Evolutionary conservation across 306 rosid genomes (phyloP).

Genomic region (Sicyos baderoa): DNA sequence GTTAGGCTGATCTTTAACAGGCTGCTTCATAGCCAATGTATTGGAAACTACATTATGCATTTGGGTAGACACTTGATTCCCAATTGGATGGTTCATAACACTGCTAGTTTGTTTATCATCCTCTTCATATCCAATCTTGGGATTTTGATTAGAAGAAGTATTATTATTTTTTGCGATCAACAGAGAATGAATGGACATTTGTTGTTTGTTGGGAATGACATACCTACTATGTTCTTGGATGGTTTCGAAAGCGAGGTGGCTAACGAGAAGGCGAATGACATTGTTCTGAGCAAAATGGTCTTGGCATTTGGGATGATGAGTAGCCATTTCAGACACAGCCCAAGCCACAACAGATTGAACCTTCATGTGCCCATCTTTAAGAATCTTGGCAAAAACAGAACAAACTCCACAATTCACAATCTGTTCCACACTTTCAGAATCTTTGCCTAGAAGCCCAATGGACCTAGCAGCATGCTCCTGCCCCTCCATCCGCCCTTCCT

Average conservation of each 20-base stretch:
- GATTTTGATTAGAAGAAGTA: background rate
- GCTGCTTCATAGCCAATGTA: slow-evolving; percentile 14
- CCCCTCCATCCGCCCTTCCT: slow-evolving; percentile 53
- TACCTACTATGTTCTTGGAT: slow-evolving; percentile 74
- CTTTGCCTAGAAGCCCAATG: slow-evolving; percentile 58
- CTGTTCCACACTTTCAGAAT: slow-evolving; percentile 59
- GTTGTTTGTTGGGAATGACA: slow-evolving; percentile 34
- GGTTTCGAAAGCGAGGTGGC: slow-evolving; percentile 71
- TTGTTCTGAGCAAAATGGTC: slow-evolving; percentile 68
- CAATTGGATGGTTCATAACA: slow-evolving; percentile 26
- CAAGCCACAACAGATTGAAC: slow-evolving; percentile 59
- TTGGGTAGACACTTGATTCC: slow-evolving; percentile 21
- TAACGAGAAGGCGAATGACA: slow-evolving; percentile 53
- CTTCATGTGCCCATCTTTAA: slow-evolving; percentile 70
- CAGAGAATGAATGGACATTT: slow-evolving; percentile 46
- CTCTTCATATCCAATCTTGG: background rate
- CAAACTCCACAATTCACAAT: slow-evolving; percentile 59
- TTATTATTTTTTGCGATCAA: slow-evolving; percentile 29
- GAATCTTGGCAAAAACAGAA: slow-evolving; percentile 48
- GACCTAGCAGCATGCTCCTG: slow-evolving; percentile 61
- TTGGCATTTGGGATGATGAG: slow-evolving; percentile 61
- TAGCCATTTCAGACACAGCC: slow-evolving; percentile 57
- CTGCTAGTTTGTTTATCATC: background rate
- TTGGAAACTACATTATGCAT: slow-evolving; percentile 27
- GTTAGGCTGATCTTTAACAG: too few relatives aligned